phyloP scores from a whole-genome alignment of 257 asterid species.

The Cordia subcordata region DNA sequence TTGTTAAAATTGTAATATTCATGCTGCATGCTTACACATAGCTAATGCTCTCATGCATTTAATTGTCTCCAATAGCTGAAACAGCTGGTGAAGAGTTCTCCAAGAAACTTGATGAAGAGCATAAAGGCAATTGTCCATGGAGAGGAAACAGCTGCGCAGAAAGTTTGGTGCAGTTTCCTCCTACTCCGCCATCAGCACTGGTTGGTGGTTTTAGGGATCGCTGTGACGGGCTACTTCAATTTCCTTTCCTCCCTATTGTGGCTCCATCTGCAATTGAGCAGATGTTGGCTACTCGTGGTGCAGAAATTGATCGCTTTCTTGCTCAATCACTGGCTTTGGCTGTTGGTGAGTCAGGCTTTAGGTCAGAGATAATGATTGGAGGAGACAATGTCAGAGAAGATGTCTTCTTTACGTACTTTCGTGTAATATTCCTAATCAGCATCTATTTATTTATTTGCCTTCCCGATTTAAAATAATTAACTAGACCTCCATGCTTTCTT shows the following conservation, averaged over 20 bases:
- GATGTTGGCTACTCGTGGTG: constrained; percentile 59
- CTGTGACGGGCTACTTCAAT: constrained; percentile 94
- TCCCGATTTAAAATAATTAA: neutral
- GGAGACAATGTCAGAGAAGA: constrained; percentile 62
- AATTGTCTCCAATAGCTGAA: constrained; percentile 47
- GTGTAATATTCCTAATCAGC: constrained; percentile 37
- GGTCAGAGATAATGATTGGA: constrained; percentile 51
- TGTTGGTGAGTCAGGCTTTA: constrained; percentile 57
- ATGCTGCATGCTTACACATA: too few species aligned
- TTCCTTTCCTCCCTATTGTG: constrained; percentile 84
- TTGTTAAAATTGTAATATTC: too few species aligned
- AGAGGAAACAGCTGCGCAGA: constrained; percentile 88
- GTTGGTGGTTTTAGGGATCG: constrained; percentile 98
- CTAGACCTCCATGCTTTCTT: too few species aligned
- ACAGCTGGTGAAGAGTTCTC: constrained; percentile 74
- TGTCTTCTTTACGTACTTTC: constrained; percentile 60
- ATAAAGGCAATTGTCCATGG: constrained; percentile 84
- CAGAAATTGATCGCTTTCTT: constrained; percentile 86
- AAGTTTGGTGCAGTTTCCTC: constrained; percentile 98
- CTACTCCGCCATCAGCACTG: constrained; percentile 96
- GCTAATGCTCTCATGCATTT: constrained; percentile 11
- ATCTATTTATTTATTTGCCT: constrained; percentile 6
- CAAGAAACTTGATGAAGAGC: constrained; percentile 77
- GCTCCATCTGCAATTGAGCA: constrained; percentile 80
- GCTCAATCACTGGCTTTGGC: constrained; percentile 48